Conservation (phyloP, 2,329 filamentous ascomycete species). For the Botrytis byssoidea region DNA sequence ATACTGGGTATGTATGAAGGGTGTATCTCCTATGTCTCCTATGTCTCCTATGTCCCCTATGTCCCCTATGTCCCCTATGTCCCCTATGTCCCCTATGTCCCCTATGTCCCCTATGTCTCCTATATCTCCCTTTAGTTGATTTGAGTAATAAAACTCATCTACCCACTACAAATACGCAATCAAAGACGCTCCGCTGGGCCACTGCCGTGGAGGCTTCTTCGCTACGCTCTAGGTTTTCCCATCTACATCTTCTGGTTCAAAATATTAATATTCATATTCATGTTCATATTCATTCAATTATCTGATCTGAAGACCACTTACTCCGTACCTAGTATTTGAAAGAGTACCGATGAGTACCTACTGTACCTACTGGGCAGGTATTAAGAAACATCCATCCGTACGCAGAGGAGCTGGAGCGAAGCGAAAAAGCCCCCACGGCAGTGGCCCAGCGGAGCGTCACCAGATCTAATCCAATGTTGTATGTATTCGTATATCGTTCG, state of each 20-base stretch:
- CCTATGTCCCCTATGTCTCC: background rate
- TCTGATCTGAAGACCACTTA: background rate
- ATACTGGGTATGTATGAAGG: background rate
- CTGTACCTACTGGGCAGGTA: background rate
- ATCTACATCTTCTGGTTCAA: background rate
- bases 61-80: background rate
- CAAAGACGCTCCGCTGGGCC: background rate
- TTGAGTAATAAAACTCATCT: background rate
- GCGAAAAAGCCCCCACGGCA: constrained; percentile 1
- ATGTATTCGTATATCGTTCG: background rate
- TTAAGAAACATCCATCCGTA: background rate
- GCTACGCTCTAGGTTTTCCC: background rate
- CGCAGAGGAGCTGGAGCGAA: background rate
- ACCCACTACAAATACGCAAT: no score
- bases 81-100: background rate
- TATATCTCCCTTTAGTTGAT: background rate
- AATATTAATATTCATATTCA: no score
- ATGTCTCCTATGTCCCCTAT: no score
- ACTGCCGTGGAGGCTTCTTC: constrained; percentile 5
- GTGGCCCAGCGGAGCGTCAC: background rate
- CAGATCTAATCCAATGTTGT: background rate
- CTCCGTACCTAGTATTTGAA: background rate
- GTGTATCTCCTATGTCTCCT: background rate
- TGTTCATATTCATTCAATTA: background rate
- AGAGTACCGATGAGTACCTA: background rate